Percentiles rank a stretch among this genome's conserved stretches.
Conservation (phyloP, 2,329 filamentous ascomycete species). For the Talaromyces pinophilus region DNA sequence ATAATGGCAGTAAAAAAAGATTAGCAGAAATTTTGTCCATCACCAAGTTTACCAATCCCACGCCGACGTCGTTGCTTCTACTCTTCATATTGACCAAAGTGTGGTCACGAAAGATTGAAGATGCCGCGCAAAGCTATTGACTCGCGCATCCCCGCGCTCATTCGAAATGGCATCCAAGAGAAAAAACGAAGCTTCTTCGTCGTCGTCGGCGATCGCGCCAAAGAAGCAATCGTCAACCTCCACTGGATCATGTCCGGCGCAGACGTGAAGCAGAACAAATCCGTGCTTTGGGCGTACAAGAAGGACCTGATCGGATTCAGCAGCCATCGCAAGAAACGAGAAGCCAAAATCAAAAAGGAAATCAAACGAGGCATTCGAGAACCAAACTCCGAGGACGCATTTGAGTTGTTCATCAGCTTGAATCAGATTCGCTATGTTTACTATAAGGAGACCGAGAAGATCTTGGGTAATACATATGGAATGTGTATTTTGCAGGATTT, state of each 20-base stretch:
- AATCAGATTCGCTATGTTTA: conserved; percentile 98
- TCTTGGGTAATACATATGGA: conserved; percentile 94
- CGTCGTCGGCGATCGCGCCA: conserved; percentile 87
- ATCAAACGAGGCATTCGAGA: conserved; percentile 94
- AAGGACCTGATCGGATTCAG: conserved; percentile 94
- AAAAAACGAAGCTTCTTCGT: conserved; percentile 99
- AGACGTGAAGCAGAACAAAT: conserved; percentile 93
- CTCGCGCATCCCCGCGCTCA: conserved; percentile 85
- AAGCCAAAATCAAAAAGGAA: conserved; percentile 97
- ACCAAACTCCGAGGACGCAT: conserved; percentile 88
- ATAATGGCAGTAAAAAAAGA: conserved; percentile 30
- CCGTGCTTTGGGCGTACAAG: conserved; percentile 97
- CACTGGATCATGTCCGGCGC: conserved; percentile 91
- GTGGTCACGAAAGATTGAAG: conserved; percentile 21
- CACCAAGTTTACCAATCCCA: not conserved
- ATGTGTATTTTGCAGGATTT: conserved; percentile 99
- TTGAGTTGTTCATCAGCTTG: conserved; percentile 94
- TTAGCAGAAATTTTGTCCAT: conserved; percentile 21
- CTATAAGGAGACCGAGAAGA: conserved; percentile 99
- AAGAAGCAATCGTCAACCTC: conserved; percentile 93
- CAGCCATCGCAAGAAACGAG: conserved; percentile 95
- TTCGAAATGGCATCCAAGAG: conserved; percentile 85
- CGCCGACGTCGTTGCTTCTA: not conserved
- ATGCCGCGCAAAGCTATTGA: conserved; percentile 64
- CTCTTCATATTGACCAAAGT: not conserved